A percentile compares a stretch with the other conserved stretches of the same genome.
Conservation (phyloP, 208 protist species). For the Acanthamoeba polyphaga region DNA sequence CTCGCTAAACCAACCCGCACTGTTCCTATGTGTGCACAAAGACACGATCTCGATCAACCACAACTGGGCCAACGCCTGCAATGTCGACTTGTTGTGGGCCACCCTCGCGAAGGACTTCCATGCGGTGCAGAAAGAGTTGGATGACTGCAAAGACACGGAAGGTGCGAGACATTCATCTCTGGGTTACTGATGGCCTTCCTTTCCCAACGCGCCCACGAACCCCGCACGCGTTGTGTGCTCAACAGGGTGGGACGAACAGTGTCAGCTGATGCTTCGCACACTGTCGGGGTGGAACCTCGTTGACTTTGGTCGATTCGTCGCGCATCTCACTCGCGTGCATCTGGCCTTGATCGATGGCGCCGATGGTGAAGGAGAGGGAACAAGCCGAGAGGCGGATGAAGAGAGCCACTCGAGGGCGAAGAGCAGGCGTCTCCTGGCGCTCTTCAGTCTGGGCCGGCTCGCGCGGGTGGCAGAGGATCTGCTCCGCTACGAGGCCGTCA, state of each 20-base stretch:
- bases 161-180: background rate
- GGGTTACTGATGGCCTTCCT: background rate
- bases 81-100: slow-evolving; percentile 54
- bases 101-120: background rate
- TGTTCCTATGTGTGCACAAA: background rate
- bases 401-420: background rate
- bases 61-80: slow-evolving; percentile 73
- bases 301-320: slow-evolving; percentile 15
- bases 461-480: background rate
- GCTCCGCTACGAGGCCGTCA: background rate
- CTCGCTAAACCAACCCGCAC: background rate
- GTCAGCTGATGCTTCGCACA: slow-evolving; percentile 36
- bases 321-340: slow-evolving; percentile 15
- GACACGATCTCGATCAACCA: slow-evolving; percentile 71
- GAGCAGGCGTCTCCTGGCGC: background rate
- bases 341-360: background rate
- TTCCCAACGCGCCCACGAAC: background rate
- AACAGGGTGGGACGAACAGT: slow-evolving; percentile 62
- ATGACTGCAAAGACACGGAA: slow-evolving; percentile 70
- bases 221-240: background rate
- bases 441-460: slow-evolving; percentile 9
- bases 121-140: slow-evolving; percentile 31
- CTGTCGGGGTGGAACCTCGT: slow-evolving; percentile 44
- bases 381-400: background rate
- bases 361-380: background rate